Evolutionary conservation across 2,329 filamentous ascomycete species (phyloP), one percentile per base, ranked within the genome.

Genomic region (Aspergillus versicolor): DNA sequence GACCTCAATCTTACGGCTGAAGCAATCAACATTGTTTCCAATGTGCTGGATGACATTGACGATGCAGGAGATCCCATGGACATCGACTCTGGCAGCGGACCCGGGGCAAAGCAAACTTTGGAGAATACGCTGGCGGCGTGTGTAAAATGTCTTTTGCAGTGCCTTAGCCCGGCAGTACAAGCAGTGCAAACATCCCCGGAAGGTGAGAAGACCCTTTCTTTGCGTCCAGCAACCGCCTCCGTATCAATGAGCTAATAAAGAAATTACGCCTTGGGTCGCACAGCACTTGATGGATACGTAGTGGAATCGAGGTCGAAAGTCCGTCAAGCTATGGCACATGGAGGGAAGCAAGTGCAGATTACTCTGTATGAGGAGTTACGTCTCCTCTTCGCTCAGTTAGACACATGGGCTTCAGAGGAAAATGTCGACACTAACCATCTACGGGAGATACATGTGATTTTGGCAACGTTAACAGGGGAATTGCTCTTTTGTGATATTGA

Each of bases 1-100:
- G 88, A 92, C 66, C 69, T 91, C 15, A 84, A 92, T 63, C 79
- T 96, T 73, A 85, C 89, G 65, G 76, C 82, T 4, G 85, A 90
- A 24, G 86, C 89, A 4, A 78, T 84, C 4, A 79, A 79, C 5
- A 83, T 96, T 51, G 84, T 90, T 12, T 78, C 76, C 27, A 82
- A 84, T 1, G 76, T 87, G 45, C 72, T 95, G 34, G 84, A 87
- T 43, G 82, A 86, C 27, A 64, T 83, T 4, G 81, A 82, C 32
- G 63, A 69, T 17, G 70, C 75, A 37, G 84, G 84, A 45, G 84
- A 88, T 60, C 80, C 81, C 55, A 91, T 91, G 88, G 88, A 91
- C 17, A 76, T 89, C 21, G 87, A 89, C 67, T 79, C 79, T 2
- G 76, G 72, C 21, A 68, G 73, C 51, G 74, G 71, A 8, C 79